phyloP scores from a whole-genome alignment of 1,284 basidiomycete species.

The Apiotrichum laibachii region DNA sequence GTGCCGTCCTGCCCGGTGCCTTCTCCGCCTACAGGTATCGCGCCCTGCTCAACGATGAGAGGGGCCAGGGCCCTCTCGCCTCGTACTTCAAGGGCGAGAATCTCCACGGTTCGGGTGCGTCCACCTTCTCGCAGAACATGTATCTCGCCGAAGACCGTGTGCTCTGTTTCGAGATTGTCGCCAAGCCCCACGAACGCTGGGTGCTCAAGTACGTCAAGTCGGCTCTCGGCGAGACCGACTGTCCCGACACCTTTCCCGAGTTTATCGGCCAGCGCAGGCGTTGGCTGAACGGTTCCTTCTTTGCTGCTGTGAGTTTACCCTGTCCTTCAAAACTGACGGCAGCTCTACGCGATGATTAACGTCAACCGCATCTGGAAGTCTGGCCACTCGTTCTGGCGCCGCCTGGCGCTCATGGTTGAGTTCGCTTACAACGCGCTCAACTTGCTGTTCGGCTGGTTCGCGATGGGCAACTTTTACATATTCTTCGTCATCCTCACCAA shows the following conservation, averaged over 20 bases:
- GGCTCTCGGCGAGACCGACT: conserved; percentile 94
- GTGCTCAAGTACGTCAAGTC: conserved; percentile 93
- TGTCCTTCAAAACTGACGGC: not conserved
- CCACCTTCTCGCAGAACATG: conserved; percentile 82
- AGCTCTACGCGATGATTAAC: conserved; percentile 57
- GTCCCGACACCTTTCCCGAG: conserved; percentile 88
- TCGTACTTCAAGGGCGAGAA: conserved; percentile 98
- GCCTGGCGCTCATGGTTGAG: conserved; percentile 71
- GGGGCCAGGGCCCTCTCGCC: conserved; percentile 81
- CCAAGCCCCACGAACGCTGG: conserved; percentile 86
- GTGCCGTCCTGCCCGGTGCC: conserved; percentile 73
- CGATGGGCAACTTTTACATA: conserved; percentile 86
- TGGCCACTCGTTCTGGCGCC: conserved; percentile 77
- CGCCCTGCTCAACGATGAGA: conserved; percentile 71
- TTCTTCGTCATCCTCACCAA: conserved; percentile 91
- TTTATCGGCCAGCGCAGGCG: conserved; percentile 75
- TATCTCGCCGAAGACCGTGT: conserved; percentile 67
- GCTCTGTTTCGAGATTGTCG: conserved; percentile 92
- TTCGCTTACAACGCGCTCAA: conserved; percentile 85
- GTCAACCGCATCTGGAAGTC: conserved; percentile 77
- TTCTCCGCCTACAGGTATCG: conserved; percentile 76
- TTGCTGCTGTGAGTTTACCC: conserved; percentile 62
- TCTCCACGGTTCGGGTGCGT: conserved; percentile 82
- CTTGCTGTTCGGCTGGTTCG: conserved; percentile 87
- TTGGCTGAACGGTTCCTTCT: conserved; percentile 76